Conservation (phyloP, 139 green algal genomes). For the Spirogloea muscicola region DNA sequence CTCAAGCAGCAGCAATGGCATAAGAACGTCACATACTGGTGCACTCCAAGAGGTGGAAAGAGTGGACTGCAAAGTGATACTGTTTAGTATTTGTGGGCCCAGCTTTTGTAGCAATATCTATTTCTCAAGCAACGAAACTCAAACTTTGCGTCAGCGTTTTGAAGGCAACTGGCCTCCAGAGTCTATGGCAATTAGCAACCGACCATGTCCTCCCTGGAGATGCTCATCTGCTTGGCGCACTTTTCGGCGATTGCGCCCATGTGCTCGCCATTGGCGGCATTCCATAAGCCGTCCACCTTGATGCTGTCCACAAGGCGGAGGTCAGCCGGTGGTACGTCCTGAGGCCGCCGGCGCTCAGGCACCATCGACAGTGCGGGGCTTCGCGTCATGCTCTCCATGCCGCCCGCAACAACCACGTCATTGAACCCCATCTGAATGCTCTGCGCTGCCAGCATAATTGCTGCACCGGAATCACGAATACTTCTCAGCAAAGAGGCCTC, state of each 20-base stretch:
- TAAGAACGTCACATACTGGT: no score
- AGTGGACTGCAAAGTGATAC: no score
- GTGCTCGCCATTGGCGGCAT: conserved; percentile 68
- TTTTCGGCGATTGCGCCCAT: conserved; percentile 79
- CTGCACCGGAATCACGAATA: conserved; percentile 10
- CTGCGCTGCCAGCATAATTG: conserved; percentile 71
- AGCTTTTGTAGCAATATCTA: no score
- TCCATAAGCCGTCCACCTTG: conserved; percentile 68
- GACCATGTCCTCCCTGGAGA: no score
- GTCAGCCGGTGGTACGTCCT: no score
- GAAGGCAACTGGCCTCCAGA: no score
- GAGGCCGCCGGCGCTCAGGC: conserved; percentile 42
- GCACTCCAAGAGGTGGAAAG: no score
- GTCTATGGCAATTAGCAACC: no score
- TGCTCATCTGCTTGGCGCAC: conserved; percentile 58
- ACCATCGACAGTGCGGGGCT: conserved; percentile 66
- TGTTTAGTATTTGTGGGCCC: no score
- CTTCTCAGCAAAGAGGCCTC: neutral
- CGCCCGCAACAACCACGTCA: conserved; percentile 73
- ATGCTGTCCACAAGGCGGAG: conserved; percentile 45
- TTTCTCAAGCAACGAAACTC: no score
- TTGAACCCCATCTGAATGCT: conserved; percentile 60
- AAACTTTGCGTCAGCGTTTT: no score
- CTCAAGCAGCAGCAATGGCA: no score
- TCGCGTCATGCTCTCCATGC: conserved; percentile 88